A percentile compares a stretch with the other conserved stretches of the same genome.
phyloP scores from a whole-genome alignment of 164 flowering plant species.

The Vitis rupestris region DNA sequence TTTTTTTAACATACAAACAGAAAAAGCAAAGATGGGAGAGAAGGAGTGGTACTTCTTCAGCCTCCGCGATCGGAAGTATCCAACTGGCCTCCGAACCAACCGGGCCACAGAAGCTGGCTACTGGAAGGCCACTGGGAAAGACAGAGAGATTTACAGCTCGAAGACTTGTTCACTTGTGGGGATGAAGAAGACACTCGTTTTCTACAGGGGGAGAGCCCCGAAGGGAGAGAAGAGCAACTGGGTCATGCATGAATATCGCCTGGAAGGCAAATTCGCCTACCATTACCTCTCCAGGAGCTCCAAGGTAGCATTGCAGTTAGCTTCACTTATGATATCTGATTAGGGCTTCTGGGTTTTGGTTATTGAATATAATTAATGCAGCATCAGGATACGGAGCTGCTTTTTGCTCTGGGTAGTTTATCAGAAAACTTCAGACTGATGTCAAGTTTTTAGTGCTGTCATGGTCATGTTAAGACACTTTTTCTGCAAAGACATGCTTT shows the following conservation, averaged over 20 bases:
- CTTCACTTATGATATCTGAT: not conserved
- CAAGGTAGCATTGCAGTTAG: slow-evolving; percentile 43
- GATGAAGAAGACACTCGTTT: slow-evolving; percentile 97
- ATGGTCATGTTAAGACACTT: no score
- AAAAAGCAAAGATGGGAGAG: slow-evolving; percentile 92
- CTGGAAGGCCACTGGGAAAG: slow-evolving; percentile 99
- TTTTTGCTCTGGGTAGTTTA: not conserved
- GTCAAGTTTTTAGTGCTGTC: no score
- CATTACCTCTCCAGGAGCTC: slow-evolving; percentile 77
- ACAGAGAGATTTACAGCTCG: slow-evolving; percentile 88
- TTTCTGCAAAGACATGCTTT: no score
- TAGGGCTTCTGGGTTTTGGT: no score
- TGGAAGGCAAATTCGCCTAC: slow-evolving; percentile 90
- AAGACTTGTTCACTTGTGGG: slow-evolving; percentile 74
- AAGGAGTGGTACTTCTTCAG: slow-evolving; percentile 96
- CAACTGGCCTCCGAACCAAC: slow-evolving; percentile 90
- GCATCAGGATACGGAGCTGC: not conserved
- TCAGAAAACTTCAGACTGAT: no score
- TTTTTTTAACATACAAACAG: slow-evolving; percentile 31
- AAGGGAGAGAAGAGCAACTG: slow-evolving; percentile 96
- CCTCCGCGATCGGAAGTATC: slow-evolving; percentile 82
- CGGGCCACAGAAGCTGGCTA: slow-evolving; percentile 95
- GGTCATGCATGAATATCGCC: slow-evolving; percentile 99
- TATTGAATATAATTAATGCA: no score
- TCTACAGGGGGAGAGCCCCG: slow-evolving; percentile 93